Base-by-base conservation (phyloP, 148 eudicot genomes). In the Suaeda aralocaspica region DNA sequence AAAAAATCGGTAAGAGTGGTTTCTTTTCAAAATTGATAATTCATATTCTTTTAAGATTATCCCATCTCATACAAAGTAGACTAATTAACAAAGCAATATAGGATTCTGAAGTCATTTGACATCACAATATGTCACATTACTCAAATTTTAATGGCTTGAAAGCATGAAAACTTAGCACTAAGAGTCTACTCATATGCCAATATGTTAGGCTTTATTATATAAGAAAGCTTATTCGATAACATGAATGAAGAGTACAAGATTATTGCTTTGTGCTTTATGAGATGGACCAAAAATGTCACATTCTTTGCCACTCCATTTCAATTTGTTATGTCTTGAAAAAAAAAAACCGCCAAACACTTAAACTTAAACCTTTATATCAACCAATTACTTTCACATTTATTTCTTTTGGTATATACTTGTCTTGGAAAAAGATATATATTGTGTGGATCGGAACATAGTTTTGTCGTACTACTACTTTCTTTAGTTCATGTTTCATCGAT, bases 251-350 rank as follows among this genome's bases (percentile, higher is more conserved):
- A 19, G 4, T 55, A 28, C n/a, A 22, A 46, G 28, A 19, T 6
- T 55, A 28, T 28, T 19, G 25, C 21, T 13, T 56, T 56, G 52
- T 69, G 72, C 39, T 11, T 14, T 44, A 44, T 70, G 73, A 44
- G 28, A 42, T 58, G 70, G 64, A 58, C 73, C 73, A 42, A 57
- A 25, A 41, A 70, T n/a, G 55, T 70, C 73, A 11, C 16, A 28
- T 58, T 70, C 45, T 21, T 44, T 67, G 28, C 44, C 39, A 3
- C 21, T 44, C 18, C 21, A 65, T 46, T 31, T 28, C 2, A 53
- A 53, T 53, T 53, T n/a, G n/a, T n/a, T n/a, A n/a, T n/a, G n/a
- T n/a, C n/a, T n/a, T 22, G 13, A 59, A 31, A 59, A 31, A 34
- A 56, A 7, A 22, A 11, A 26, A 0, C n/a, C n/a, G n/a, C n/a